Percentiles rank a stretch among this genome's conserved stretches.
Conservation (phyloP, 140 eudicot species). For the Ambrosia hybrid region DNA sequence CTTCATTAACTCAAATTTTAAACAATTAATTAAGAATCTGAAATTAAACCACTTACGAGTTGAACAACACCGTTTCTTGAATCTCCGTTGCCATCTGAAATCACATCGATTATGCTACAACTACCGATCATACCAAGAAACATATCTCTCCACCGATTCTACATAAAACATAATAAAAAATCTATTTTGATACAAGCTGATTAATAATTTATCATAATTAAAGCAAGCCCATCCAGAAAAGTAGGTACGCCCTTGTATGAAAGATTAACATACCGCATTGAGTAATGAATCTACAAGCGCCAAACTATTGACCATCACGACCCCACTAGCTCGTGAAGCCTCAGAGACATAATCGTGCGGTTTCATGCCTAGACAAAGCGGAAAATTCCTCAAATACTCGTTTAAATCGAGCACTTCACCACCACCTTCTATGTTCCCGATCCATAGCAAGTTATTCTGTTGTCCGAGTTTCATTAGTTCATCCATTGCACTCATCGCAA, state of each 20-base stretch:
- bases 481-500: slow-evolving; percentile 74
- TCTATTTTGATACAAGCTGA: too few relatives aligned
- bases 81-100: slow-evolving; percentile 53
- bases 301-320: slow-evolving; percentile 49
- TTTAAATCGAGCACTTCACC: slow-evolving; percentile 57
- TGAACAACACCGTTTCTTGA: slow-evolving; percentile 60
- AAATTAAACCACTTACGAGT: slow-evolving; percentile 41
- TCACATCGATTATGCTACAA: slow-evolving; percentile 46
- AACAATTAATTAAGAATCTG: background rate
- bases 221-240: too few relatives aligned
- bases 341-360: slow-evolving; percentile 62
- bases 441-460: slow-evolving; percentile 63
- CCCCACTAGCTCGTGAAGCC: slow-evolving; percentile 68
- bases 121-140: slow-evolving; percentile 67
- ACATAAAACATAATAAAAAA: background rate
- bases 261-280: slow-evolving; percentile 48
- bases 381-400: slow-evolving; percentile 52
- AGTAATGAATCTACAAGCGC: slow-evolving; percentile 60
- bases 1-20: background rate
- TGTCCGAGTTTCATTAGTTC: slow-evolving; percentile 74
- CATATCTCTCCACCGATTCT: slow-evolving; percentile 74
- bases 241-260: too few relatives aligned
- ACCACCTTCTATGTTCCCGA: slow-evolving; percentile 50
- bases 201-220: too few relatives aligned
- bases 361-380: slow-evolving; percentile 60